Percentiles rank a stretch among this genome's conserved stretches.
Conservation (phyloP, 192 early-diverging fungal genomes). For the Backusella tarrabulga region DNA sequence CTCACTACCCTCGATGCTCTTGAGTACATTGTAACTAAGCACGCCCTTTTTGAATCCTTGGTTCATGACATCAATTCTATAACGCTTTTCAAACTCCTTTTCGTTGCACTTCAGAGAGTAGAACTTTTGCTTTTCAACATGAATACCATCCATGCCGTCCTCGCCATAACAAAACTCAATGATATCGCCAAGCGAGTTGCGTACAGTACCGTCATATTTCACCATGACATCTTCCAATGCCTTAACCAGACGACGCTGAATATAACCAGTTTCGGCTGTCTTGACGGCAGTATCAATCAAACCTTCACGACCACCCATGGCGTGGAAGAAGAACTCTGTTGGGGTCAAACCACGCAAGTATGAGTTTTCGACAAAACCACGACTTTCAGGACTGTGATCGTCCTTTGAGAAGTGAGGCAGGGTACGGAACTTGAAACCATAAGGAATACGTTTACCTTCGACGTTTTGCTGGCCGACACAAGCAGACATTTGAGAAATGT, state of each 20-base stretch:
- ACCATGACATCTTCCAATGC: conserved; percentile 97
- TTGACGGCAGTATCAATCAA: conserved; percentile 99
- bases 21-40: conserved; percentile 63
- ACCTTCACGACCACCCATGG: conserved; percentile 99
- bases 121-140: conserved; percentile 69
- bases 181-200: conserved; percentile 91
- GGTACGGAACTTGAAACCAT: conserved; percentile 91
- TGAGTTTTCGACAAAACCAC: conserved; percentile 89
- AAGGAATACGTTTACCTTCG: conserved; percentile 98
- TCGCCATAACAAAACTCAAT: conserved; percentile 98
- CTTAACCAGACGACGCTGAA: conserved; percentile 98
- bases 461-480: conserved; percentile 99
- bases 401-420: conserved; percentile 98
- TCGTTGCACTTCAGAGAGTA: conserved; percentile 68
- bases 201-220: conserved; percentile 95
- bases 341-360: conserved; percentile 92
- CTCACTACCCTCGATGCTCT: conserved; percentile 84
- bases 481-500: conserved; percentile 97
- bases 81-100: conserved; percentile 73
- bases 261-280: conserved; percentile 99
- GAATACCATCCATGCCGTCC: conserved; percentile 95
- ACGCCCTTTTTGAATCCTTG: conserved; percentile 70
- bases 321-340: conserved; percentile 99
- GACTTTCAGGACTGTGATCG: conserved; percentile 89
- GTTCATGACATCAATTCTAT: conserved; percentile 78